These are phyloP conservation scores for Lecanoromycetidae sp. DNA, from an alignment of 2,329 filamentous ascomycete species.

Conservation along the genomic window DNA sequence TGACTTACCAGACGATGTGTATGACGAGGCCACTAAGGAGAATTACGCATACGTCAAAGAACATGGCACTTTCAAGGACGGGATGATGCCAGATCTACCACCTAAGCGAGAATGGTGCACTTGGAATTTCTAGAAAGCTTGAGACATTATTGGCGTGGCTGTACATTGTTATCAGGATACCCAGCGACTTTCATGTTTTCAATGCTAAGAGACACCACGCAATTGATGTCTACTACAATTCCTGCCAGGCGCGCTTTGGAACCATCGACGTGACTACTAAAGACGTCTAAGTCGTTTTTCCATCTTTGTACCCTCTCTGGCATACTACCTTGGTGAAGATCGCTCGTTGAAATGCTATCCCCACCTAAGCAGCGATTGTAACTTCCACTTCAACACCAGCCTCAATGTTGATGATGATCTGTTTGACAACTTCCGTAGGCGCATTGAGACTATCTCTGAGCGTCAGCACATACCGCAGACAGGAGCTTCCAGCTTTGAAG, in stretches of 20 bases:
- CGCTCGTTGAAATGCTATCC: too few relatives aligned
- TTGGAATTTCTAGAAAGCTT: conserved; percentile 67
- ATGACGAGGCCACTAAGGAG: conserved; percentile 41
- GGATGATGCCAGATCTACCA: conserved; percentile 62
- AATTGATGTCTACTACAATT: too few relatives aligned
- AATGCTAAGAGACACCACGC: too few relatives aligned
- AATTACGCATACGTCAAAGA: conserved; percentile 54
- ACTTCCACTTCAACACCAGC: conserved; percentile 43
- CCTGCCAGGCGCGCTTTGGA: too few relatives aligned
- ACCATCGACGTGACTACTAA: too few relatives aligned
- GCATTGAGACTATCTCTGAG: conserved; percentile 61
- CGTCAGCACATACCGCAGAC: neutral
- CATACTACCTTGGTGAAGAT: too few relatives aligned
- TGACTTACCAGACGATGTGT: conserved; percentile 42
- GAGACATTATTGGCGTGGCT: too few relatives aligned
- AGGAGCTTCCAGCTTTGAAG: neutral
- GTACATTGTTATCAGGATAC: too few relatives aligned
- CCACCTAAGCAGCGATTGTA: conserved; percentile 41
- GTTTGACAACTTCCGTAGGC: conserved; percentile 65
- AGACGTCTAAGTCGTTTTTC: too few relatives aligned
- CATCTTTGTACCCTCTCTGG: too few relatives aligned
- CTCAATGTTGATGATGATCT: conserved; percentile 44
- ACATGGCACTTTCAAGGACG: conserved; percentile 56
- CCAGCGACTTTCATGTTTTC: too few relatives aligned
- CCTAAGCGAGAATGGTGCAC: conserved; percentile 63